A percentile compares a stretch with the other conserved stretches of the same genome.
phyloP scores from a whole-genome alignment of 352 stramenopile genomes.

The Phytophthora idaei region DNA sequence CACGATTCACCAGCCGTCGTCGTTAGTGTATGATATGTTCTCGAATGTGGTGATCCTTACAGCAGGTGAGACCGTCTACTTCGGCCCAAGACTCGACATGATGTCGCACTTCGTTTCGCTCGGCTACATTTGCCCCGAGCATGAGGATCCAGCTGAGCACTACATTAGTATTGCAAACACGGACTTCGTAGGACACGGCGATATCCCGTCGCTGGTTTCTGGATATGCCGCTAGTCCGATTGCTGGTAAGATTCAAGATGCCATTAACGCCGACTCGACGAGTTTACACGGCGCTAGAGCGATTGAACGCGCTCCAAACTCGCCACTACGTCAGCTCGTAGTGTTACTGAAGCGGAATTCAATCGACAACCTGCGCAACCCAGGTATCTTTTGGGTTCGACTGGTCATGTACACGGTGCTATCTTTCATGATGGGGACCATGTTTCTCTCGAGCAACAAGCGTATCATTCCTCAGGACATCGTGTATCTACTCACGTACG shows the following conservation, averaged over 20 bases:
- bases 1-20: slow-evolving; percentile 88
- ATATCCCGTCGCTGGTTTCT: slow-evolving; percentile 19
- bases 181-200: slow-evolving; percentile 45
- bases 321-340: slow-evolving; percentile 48
- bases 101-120: slow-evolving; percentile 51
- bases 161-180: slow-evolving; percentile 67
- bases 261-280: slow-evolving; percentile 14
- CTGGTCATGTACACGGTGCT: slow-evolving; percentile 81
- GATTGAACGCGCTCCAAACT: slow-evolving; percentile 38
- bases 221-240: slow-evolving; percentile 21
- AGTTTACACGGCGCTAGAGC: slow-evolving; percentile 13
- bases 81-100: slow-evolving; percentile 63
- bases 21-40: slow-evolving; percentile 61
- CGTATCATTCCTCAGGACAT: slow-evolving; percentile 33
- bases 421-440: slow-evolving; percentile 71
- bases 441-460: slow-evolving; percentile 56
- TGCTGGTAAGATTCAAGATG: slow-evolving; percentile 3
- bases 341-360: slow-evolving; percentile 62
- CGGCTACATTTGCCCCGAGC: slow-evolving; percentile 56
- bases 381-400: slow-evolving; percentile 75
- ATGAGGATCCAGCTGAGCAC: slow-evolving; percentile 68
- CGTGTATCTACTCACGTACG: slow-evolving; percentile 83
- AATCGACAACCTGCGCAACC: slow-evolving; percentile 69
- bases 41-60: slow-evolving; percentile 68
- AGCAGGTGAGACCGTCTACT: slow-evolving; percentile 89